phyloP scores from a whole-genome alignment of 306 rosid genomes.

The Astragalus glycyphyllos region DNA sequence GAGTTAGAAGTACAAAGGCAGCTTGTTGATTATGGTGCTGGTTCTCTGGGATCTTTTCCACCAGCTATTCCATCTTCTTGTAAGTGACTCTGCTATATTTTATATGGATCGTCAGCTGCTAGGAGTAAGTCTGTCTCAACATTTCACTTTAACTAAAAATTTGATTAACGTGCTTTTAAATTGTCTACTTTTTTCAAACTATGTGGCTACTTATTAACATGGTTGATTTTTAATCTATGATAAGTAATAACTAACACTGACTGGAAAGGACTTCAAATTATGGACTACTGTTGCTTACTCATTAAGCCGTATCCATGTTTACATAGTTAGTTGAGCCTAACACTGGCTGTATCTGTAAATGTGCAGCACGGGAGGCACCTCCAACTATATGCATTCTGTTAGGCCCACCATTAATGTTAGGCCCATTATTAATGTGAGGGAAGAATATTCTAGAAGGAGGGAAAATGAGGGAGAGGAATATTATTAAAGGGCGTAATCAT shows the following conservation, averaged over 20 bases:
- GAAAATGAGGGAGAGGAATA: no score
- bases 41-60: slow-evolving; percentile 86
- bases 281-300: slow-evolving; percentile 6
- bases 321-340: slow-evolving; percentile 13
- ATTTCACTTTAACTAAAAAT: not conserved
- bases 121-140: slow-evolving; percentile 14
- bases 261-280: not conserved
- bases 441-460: no score
- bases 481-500: no score
- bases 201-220: not conserved
- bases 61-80: slow-evolving; percentile 73
- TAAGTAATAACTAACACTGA: slow-evolving; percentile 7
- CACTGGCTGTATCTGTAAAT: slow-evolving; percentile 14
- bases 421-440: no score
- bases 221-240: slow-evolving; percentile 4
- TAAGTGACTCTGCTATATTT: slow-evolving; percentile 53
- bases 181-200: slow-evolving; percentile 3
- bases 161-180: not conserved
- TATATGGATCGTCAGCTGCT: slow-evolving; percentile 40
- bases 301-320: not conserved
- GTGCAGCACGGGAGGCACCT: slow-evolving; percentile 18
- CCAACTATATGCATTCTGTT: not conserved
- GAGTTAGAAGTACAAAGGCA: slow-evolving; percentile 97
- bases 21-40: slow-evolving; percentile 95
- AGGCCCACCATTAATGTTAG: no score